Percentiles rank a stretch among this genome's conserved stretches.
Evolutionary conservation across 768 basidiomycete species (phyloP).

Genomic region (Rhodotorula babjevae): DNA sequence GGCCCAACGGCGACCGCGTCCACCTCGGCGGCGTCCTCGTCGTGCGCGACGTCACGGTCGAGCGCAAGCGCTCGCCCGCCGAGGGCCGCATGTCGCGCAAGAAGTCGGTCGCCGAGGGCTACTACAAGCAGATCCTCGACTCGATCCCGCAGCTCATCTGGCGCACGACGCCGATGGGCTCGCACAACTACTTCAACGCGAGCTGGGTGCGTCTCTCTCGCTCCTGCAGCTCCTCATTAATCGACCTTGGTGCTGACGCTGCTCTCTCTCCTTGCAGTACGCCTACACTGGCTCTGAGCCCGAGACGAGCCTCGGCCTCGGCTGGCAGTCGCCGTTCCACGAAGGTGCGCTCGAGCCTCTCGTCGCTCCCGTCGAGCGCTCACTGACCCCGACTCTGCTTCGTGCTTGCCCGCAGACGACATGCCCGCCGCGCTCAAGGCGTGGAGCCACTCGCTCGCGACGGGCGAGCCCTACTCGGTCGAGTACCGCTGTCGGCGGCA

Average conservation of each 20-base stretch:
- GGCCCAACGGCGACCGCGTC: slow-evolving; percentile 11
- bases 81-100: not conserved
- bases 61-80: slow-evolving; percentile 1
- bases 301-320: slow-evolving; percentile 32
- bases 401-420: slow-evolving; percentile 20
- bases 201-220: slow-evolving; percentile 11
- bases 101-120: slow-evolving; percentile 7
- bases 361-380: not conserved
- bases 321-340: slow-evolving; percentile 39
- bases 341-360: slow-evolving; percentile 4
- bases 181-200: slow-evolving; percentile 28
- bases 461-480: slow-evolving; percentile 34
- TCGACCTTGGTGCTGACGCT: too few relatives aligned
- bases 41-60: slow-evolving; percentile 25
- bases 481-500: slow-evolving; percentile 35
- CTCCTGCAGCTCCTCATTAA: too few relatives aligned
- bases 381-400: not conserved
- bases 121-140: slow-evolving; percentile 32
- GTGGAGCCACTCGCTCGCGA: slow-evolving; percentile 35
- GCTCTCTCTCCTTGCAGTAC: not conserved
- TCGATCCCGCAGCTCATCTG: slow-evolving; percentile 39
- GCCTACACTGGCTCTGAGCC: slow-evolving; percentile 36
- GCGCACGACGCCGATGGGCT: slow-evolving; percentile 32
- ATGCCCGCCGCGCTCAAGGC: slow-evolving; percentile 24
- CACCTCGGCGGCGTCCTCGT: slow-evolving; percentile 38